phyloP scores from a whole-genome alignment of 1,139 yeast species.

The Kodamaea suecica region DNA sequence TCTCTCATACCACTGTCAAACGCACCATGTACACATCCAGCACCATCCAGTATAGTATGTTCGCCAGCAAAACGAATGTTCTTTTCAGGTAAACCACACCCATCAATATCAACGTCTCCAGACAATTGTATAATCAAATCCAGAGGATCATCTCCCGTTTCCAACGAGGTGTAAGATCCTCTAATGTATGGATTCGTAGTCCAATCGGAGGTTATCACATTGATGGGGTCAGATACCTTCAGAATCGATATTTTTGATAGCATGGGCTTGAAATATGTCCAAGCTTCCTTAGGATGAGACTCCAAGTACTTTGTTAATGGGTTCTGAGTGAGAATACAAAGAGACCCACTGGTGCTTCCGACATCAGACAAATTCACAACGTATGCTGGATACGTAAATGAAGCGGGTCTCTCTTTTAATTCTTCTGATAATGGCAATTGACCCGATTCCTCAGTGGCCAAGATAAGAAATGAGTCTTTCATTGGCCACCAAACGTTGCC shows the following conservation, averaged over 20 bases:
- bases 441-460: conserved; percentile 28
- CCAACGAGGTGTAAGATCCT: conserved; percentile 74
- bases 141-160: conserved; percentile 65
- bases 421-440: neutral
- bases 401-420: conserved; percentile 17
- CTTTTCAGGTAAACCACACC: conserved; percentile 42
- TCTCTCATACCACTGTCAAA: conserved; percentile 71
- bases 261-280: conserved; percentile 41
- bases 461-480: conserved; percentile 51
- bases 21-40: conserved; percentile 85
- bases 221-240: conserved; percentile 39
- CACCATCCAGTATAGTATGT: conserved; percentile 71
- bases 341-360: conserved; percentile 24
- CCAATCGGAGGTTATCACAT: conserved; percentile 63
- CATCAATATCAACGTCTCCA: conserved; percentile 36
- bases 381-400: conserved; percentile 31
- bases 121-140: conserved; percentile 54
- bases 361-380: conserved; percentile 31
- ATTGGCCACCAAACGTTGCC: conserved; percentile 61
- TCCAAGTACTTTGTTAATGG: conserved; percentile 59
- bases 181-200: conserved; percentile 62
- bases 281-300: conserved; percentile 34
- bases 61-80: conserved; percentile 79
- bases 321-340: conserved; percentile 64
- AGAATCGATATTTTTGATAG: conserved; percentile 22